Base-by-base conservation (phyloP, 2,329 filamentous ascomycete species). In the Monosporascus sp. region DNA sequence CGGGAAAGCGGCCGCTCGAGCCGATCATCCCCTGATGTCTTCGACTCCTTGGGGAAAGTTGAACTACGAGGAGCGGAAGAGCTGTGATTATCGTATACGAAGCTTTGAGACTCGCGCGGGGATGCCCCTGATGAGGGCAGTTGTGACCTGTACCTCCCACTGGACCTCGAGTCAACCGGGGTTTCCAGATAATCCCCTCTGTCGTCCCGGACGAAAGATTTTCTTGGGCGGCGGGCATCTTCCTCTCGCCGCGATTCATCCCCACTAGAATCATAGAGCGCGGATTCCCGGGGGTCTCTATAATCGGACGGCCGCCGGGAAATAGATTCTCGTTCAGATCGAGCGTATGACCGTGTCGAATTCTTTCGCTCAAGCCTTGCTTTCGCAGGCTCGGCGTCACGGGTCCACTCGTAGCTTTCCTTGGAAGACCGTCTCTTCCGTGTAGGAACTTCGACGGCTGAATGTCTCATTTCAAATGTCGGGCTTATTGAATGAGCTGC, bases 1-100 rank as follows among this genome's bases (percentile, higher is more conserved):
- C 64, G 64, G 46, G 65, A 60, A 5, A 60, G 26, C 5, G 60
- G 52, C 37, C 55, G 56, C 37, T 60, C 58, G 24, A 50, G 49
- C n/a, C 59, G 60, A 24, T 60, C 60, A 31, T 53, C 56, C 26
- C 57, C 56, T 26, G 62, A 48, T 45, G 58, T 53, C 26, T 46
- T 60, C 24, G 59, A 51, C 7, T 67, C 65, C 51, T 54, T 66
- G 19, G 65, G 64, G n/a, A 67, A 64, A 8, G 65, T 65, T 24
- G 62, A 48, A 50, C 65, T 66, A 22, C 66, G 65, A 38, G 63
- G 55, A 52, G 58, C 64, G 1, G 63, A 59, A 38, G 59, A 55
- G 17, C 50, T 37, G 17, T 62, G 58, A 14, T 51, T 57, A 5
- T 65, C 64, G 40, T 60, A 56, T 22, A 63, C 35, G n/a, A 62